Base-by-base conservation (phyloP, 371 early-diverging fungal species). In the Massospora cicadina region DNA sequence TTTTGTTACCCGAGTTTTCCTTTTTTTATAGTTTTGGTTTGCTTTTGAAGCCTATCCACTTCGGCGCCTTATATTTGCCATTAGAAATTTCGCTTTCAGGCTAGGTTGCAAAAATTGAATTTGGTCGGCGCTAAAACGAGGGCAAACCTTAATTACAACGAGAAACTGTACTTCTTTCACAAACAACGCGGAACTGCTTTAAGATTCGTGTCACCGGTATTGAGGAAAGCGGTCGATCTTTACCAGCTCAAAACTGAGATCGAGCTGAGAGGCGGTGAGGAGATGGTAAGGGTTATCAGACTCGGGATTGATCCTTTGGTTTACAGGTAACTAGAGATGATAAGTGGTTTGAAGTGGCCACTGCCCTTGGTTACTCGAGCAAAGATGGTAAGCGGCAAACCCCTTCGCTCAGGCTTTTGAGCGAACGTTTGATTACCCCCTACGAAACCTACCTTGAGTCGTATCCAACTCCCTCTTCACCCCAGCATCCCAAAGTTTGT, bases 71-170 rank as follows among this genome's bases (percentile, higher is more conserved):
- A n/a, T 31, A 30, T 29, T 63, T 24, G 5, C 1, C 31, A 33
- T 27, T 77, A 94, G 92, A 76, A 71, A 26, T 97, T 97, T 72
- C 81, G 85, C 64, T 95, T 97, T 75, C 76, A 80, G 56, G 91
- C 96, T 27, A 80, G 96, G 32, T 79, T 87, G 27, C 94, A 95
- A 73, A 84, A 85, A 69, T 79, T 97, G 28, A 94, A 91, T 73
- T 81, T 84, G 28, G 87, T 95, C 79, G 92, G 93, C 65, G 96
- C 94, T 29, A 81, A 82, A 68, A 89, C 91, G 2, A 79, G 95
- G 55, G 79, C 86, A 24, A 86, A 85, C 33, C 80, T 91, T 65
- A 91, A 91, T 72, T 97, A 91, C 71, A 76, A 90, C 57, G 93
- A 94, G 66, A 90, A 90, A 73, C 77, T 97, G 24, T 82, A 85